These are phyloP conservation scores for Cercophora newfieldiana DNA, from an alignment of 495 filamentous ascomycete genomes.

Conservation along the genomic window DNA sequence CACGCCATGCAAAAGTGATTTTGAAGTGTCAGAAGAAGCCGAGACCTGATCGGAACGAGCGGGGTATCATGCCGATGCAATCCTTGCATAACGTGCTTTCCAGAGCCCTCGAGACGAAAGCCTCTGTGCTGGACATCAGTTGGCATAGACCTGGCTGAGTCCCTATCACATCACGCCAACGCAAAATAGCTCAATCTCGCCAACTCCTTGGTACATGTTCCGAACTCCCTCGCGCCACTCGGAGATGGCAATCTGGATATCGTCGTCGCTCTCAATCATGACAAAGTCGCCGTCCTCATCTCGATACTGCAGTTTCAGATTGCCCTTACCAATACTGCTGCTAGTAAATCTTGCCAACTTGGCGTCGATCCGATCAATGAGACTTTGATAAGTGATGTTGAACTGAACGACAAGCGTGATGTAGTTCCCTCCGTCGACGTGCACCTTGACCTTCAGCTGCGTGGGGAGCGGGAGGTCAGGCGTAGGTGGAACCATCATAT, in stretches of 20 bases:
- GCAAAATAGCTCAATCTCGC: slow-evolving; percentile 81
- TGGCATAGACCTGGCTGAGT: not conserved
- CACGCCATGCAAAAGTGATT: slow-evolving; percentile 16
- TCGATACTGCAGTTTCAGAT: slow-evolving; percentile 79
- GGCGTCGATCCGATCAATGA: slow-evolving; percentile 95
- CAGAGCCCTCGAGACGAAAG: not conserved
- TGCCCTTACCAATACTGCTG: slow-evolving; percentile 73
- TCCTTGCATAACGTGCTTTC: not conserved
- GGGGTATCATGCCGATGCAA: slow-evolving; percentile 13
- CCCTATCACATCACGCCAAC: slow-evolving; percentile 37
- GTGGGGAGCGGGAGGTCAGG: slow-evolving; percentile 63
- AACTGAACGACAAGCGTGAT: slow-evolving; percentile 90
- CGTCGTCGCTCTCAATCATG: slow-evolving; percentile 90
- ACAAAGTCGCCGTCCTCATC: slow-evolving; percentile 94
- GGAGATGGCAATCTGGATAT: slow-evolving; percentile 89
- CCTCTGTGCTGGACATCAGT: not conserved
- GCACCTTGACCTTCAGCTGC: slow-evolving; percentile 93
- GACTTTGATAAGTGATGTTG: slow-evolving; percentile 87
- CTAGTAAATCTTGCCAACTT: slow-evolving; percentile 83
- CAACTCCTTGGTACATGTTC: slow-evolving; percentile 65
- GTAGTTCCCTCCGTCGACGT: slow-evolving; percentile 75
- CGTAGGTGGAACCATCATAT: slow-evolving; percentile 43
- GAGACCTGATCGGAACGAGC: not conserved
- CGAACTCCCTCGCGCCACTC: slow-evolving; percentile 82
- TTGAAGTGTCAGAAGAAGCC: not conserved